Conservation (phyloP, 495 filamentous ascomycete species). For the Astrothelium subdiscretum region DNA sequence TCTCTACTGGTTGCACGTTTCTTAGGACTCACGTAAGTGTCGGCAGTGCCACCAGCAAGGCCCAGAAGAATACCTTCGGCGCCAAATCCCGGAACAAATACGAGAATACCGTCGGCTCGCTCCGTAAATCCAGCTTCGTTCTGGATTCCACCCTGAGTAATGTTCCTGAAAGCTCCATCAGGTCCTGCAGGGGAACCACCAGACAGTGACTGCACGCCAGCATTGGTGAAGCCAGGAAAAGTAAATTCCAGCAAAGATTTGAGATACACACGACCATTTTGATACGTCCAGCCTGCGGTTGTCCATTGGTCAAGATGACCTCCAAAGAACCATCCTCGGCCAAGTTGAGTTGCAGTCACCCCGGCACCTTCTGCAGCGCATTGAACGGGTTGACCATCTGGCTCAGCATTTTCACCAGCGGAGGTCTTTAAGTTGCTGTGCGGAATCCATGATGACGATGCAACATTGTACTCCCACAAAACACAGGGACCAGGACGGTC, state of each 20-base stretch:
- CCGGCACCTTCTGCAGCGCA: conserved; percentile 61
- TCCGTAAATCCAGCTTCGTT: conserved; percentile 51
- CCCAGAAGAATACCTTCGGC: conserved; percentile 56
- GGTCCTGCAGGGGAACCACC: conserved; percentile 38
- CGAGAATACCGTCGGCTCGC: conserved; percentile 56
- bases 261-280: conserved; percentile 50
- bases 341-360: conserved; percentile 52
- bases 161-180: conserved; percentile 53
- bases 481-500: conserved; percentile 41
- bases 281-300: conserved; percentile 55
- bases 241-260: conserved; percentile 67
- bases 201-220: conserved; percentile 40
- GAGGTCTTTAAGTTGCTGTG: conserved; percentile 43
- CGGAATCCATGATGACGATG: conserved; percentile 47
- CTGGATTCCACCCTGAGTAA: conserved; percentile 58
- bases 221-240: conserved; percentile 52
- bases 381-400: conserved; percentile 41
- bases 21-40: conserved; percentile 38
- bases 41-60: conserved; percentile 53
- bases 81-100: conserved; percentile 65
- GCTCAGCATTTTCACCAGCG: conserved; percentile 44
- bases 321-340: conserved; percentile 63
- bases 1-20: background rate
- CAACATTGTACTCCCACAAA: conserved; percentile 57
- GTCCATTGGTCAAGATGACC: conserved; percentile 60